phyloP scores from a whole-genome alignment of 257 asterid genomes.

The Parsonsia alboflavescens region DNA sequence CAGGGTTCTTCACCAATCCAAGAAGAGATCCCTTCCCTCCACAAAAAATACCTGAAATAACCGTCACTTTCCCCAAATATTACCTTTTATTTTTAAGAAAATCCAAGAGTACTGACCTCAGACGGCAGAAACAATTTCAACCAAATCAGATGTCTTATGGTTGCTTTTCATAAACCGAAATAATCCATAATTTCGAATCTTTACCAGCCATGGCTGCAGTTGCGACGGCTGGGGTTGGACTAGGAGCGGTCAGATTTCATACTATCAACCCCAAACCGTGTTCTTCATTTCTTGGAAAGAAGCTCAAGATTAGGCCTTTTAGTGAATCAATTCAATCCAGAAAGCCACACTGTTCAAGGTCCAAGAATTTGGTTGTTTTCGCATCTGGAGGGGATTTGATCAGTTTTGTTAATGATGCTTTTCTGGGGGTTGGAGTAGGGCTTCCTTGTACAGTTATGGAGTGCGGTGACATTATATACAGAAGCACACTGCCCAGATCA shows the following conservation, averaged over 20 bases:
- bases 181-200: not conserved
- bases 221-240: conserved; percentile 53
- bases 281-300: conserved; percentile 65
- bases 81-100: too few species aligned
- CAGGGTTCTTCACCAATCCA: conserved; percentile 25
- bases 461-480: conserved; percentile 90
- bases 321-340: conserved; percentile 26
- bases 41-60: conserved; percentile 61
- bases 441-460: conserved; percentile 96
- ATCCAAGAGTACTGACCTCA: not conserved
- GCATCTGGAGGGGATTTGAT: conserved; percentile 48
- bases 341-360: conserved; percentile 24
- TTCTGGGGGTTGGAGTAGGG: conserved; percentile 95
- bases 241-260: conserved; percentile 42
- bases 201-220: conserved; percentile 54
- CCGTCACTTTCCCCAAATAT: conserved; percentile 19
- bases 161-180: conserved; percentile 8
- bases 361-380: conserved; percentile 31
- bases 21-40: conserved; percentile 39
- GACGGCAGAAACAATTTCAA: not conserved
- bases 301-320: conserved; percentile 37
- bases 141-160: conserved; percentile 19
- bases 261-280: conserved; percentile 39
- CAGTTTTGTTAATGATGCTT: conserved; percentile 47
- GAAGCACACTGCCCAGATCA: conserved; percentile 87